Base-by-base conservation (phyloP, 2,329 filamentous ascomycete species). In the Aspergillus luchuensis region DNA sequence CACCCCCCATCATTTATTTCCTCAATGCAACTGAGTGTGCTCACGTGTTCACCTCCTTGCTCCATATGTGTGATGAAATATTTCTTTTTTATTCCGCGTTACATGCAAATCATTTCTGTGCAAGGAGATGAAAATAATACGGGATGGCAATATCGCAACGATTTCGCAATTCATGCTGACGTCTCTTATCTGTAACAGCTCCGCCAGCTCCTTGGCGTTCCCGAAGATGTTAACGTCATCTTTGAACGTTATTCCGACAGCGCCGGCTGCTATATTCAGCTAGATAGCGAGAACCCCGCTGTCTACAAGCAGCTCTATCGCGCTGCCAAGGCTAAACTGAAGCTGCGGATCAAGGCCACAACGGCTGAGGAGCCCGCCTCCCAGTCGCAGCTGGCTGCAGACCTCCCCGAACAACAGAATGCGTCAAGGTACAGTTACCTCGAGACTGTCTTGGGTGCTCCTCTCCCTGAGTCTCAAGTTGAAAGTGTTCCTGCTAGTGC, bases 231-330 rank as follows among this genome's bases (percentile, higher is more conserved):
- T 62, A 78, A 85, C 55, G 84, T 89, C 73, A 78, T 88, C 70
- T 89, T 98, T 71, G 93, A 98, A 81, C 91, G 95, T 68, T 99
- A 92, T 80, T 98, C 95, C 66, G 95, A 99, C 79, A 97, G 92
- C 66, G 91, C 92, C 66, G 89, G 84, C 49, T 82, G 87, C 66
- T 98, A 90, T 78, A 86, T 98, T 66, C 83, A 85, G 48, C 88
- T 99, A 62, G 90, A 97, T 75, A 82, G 87, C 63, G 82, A 83
- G 74, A 96, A 97, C 72, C 79, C 85, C 8, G 84, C 91, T 49
- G 91, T 96, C 71, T 99, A 97, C 84, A 98, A 97, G 83, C 95
- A 97, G 75, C 89, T 99, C 45, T 94, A 95, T 76, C 90, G 95
- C 71, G 95, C 95, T 67, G 95, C 95, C 66, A 99, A 97, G 82